Evolutionary conservation across 257 asterid species (phyloP).

Genomic region (Penstemon davidsonii): DNA sequence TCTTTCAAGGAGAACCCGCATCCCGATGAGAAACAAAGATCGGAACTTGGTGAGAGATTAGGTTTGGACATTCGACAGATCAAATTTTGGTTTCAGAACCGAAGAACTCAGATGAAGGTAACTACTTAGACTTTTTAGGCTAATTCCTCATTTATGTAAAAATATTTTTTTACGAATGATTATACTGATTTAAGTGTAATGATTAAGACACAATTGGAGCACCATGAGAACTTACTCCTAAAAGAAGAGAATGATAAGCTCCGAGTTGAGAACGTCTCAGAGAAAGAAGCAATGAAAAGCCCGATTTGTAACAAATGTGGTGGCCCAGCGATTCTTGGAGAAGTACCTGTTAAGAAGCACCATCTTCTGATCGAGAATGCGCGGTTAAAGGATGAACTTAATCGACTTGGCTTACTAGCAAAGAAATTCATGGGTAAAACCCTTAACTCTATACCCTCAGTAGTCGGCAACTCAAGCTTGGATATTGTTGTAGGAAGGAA

Average conservation of each 20-base stretch:
- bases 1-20: slow-evolving; percentile 87
- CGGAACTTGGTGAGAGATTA: slow-evolving; percentile 66
- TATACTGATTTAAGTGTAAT: slow-evolving; percentile 14
- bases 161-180: background rate
- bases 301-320: slow-evolving; percentile 78
- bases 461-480: slow-evolving; percentile 37
- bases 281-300: slow-evolving; percentile 68
- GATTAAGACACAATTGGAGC: slow-evolving; percentile 73
- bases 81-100: slow-evolving; percentile 90
- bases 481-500: slow-evolving; percentile 41
- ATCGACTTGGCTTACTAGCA: slow-evolving; percentile 45
- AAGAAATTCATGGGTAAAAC: slow-evolving; percentile 33
- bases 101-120: slow-evolving; percentile 95
- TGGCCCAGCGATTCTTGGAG: slow-evolving; percentile 61
- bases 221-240: slow-evolving; percentile 69
- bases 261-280: slow-evolving; percentile 63
- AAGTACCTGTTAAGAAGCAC: slow-evolving; percentile 56
- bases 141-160: too few relatives aligned
- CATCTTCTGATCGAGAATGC: slow-evolving; percentile 77
- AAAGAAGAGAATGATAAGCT: slow-evolving; percentile 81
- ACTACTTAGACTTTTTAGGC: background rate
- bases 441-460: slow-evolving; percentile 33
- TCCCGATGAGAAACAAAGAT: slow-evolving; percentile 83
- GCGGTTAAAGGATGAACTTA: slow-evolving; percentile 63
- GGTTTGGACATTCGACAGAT: slow-evolving; percentile 74